Evolutionary conservation across 441 rosid species (phyloP).

Genomic region (Francoa sonchifolia): DNA sequence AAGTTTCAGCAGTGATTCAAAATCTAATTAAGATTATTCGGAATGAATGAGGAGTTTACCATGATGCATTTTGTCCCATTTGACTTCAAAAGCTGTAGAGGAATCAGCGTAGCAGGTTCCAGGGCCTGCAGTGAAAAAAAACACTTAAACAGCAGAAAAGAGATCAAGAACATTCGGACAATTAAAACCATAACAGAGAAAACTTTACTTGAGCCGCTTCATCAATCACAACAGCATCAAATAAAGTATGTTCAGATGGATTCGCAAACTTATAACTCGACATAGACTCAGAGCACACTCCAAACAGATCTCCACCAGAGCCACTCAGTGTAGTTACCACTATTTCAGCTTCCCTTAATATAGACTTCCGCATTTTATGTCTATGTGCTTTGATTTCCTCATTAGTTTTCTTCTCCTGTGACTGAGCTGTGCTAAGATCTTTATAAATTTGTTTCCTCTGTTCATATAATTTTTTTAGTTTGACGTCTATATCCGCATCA

Average conservation of each 20-base stretch:
- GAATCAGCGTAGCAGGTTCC: conserved; percentile 97
- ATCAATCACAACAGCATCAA: conserved; percentile 92
- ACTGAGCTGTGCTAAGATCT: conserved; percentile 79
- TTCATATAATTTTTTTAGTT: conserved; percentile 66
- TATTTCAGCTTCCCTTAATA: conserved; percentile 90
- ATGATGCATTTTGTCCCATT: conserved; percentile 76
- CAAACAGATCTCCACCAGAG: conserved; percentile 97
- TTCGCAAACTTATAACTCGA: conserved; percentile 54
- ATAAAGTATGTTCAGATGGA: conserved; percentile 72
- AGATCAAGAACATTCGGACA: conserved; percentile 9
- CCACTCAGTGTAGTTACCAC: conserved; percentile 91
- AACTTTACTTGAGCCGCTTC: conserved; percentile 91
- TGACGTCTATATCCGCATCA: conserved; percentile 53
- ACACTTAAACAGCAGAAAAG: conserved; percentile 12
- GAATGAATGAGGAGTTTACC: conserved; percentile 35
- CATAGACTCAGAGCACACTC: conserved; percentile 82
- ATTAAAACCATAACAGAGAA: conserved; percentile 10
- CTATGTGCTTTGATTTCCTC: conserved; percentile 60
- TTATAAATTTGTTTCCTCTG: conserved; percentile 77
- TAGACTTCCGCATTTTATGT: conserved; percentile 67
- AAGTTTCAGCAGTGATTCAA: conserved; percentile 14
- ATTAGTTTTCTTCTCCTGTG: conserved; percentile 62
- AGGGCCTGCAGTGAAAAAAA: conserved; percentile 55
- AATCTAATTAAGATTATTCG: background rate
- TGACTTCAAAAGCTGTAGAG: conserved; percentile 90